Evolutionary conservation across 108 stramenopile species (phyloP), one percentile per base, ranked within the genome.

Genomic region (Fragilaria crotonensis): DNA sequence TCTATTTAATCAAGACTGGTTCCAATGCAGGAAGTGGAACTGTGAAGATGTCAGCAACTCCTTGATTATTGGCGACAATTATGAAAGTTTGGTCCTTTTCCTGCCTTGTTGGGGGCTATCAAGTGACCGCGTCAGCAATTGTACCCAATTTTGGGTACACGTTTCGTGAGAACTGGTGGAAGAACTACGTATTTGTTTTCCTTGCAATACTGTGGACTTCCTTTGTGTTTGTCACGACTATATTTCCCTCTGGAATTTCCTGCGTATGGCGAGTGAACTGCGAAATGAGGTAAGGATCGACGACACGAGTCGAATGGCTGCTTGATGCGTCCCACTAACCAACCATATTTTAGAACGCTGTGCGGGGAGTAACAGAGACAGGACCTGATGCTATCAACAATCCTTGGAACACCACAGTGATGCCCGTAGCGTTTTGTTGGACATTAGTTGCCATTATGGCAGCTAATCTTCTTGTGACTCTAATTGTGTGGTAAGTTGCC

Each of bases 221-320:
- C 30, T 2, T 41, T 31, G 52, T 62, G 14, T 83, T 59, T 47
- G 25, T 21, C n/a, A 53, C 63, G 3, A 74, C 71, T 3, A 55
- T 83, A 14, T 21, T 45, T 4, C 75, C 71, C 14, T 47, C 56
- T 17, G 44, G 60, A 17, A 51, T 79, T 19, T 79, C 78, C 11
- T 83, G 81, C 36, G 28, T 83, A 0, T 83, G 68, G 66, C 75
- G 81, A n/a, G 36, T 83, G 27, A 83, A 83, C 32, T 83, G 81
- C 47, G 63, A 64, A 81, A 78, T 50, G 76, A 77, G 25, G 36
- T 50, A 23, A 18, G 22, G n/a, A 19, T 23, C 9, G 7, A 23
- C 49, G 49, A 23, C 22, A 22, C n/a, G 14, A 22, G 28, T 28
- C n/a, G 27, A 23, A 23, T 50, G 49, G 19, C 48, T 14, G 2